Conservation (phyloP, 805 yeast species). For the Blastobotrys chiropterorum region DNA sequence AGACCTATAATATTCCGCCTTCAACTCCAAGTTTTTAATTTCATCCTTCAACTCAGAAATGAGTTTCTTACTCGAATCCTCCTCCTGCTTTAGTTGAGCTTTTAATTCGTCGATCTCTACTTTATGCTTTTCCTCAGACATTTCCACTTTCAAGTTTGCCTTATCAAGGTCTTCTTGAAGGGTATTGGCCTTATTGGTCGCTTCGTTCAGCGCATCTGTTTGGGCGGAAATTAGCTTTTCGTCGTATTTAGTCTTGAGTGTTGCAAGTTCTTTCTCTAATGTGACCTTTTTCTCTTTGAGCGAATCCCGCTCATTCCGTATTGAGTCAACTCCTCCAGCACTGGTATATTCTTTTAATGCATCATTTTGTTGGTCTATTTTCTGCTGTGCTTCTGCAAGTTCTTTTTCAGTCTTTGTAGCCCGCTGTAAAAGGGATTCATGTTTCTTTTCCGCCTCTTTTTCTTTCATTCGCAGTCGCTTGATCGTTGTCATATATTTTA, state of each 20-base stretch:
- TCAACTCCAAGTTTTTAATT: conserved; percentile 51
- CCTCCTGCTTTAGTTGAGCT: conserved; percentile 28
- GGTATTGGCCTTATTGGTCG: conserved; percentile 22
- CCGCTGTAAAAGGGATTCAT: conserved; percentile 27
- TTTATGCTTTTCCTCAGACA: conserved; percentile 30
- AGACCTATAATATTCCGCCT: conserved; percentile 61
- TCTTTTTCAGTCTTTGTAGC: conserved; percentile 34
- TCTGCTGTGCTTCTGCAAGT: conserved; percentile 33
- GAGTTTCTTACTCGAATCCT: conserved; percentile 8
- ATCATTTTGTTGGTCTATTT: conserved; percentile 20
- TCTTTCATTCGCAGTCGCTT: conserved; percentile 52
- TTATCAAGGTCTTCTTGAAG: conserved; percentile 28
- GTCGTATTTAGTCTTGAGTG: conserved; percentile 25
- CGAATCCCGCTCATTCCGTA: conserved; percentile 12
- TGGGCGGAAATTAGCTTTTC: conserved; percentile 22
- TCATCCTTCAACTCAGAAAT: conserved; percentile 25
- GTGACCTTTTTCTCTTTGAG: conserved; percentile 10
- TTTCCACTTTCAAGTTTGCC: conserved; percentile 29
- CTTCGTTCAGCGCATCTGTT: conserved; percentile 25
- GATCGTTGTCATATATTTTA: conserved; percentile 58
- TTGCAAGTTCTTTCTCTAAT: conserved; percentile 26
- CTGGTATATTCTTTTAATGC: conserved; percentile 12
- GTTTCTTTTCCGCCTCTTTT: conserved; percentile 31
- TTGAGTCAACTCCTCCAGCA: conserved; percentile 4
- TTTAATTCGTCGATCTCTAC: conserved; percentile 15